Evolutionary conservation across 345 rosid genomes (phyloP).

Genomic region (Noccaea bulbosa): DNA sequence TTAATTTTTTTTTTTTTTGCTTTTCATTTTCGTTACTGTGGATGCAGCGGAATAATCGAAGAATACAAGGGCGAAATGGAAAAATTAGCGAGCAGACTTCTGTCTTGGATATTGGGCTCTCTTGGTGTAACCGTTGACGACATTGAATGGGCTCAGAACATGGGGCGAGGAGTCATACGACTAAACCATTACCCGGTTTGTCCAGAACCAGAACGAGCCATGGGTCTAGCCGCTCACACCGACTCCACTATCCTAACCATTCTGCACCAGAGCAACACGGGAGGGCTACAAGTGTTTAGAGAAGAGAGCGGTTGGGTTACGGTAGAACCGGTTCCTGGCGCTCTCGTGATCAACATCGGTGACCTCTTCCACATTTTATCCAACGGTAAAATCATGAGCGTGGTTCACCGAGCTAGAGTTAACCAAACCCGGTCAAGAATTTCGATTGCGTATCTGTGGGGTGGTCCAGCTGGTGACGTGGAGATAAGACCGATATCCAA

Average conservation of each 20-base stretch:
- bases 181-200: constrained; percentile 86
- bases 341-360: constrained; percentile 71
- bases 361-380: constrained; percentile 85
- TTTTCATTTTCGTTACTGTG: not conserved
- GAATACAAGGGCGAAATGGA: constrained; percentile 70
- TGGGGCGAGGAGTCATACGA: constrained; percentile 52
- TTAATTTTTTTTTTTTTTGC: not conserved
- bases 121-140: constrained; percentile 66
- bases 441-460: constrained; percentile 72
- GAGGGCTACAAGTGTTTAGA: constrained; percentile 72
- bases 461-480: constrained; percentile 63
- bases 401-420: constrained; percentile 76
- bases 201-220: constrained; percentile 88
- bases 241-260: constrained; percentile 86
- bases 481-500: constrained; percentile 59
- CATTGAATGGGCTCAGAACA: constrained; percentile 56
- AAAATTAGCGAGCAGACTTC: constrained; percentile 58
- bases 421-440: constrained; percentile 59
- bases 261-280: constrained; percentile 63
- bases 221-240: constrained; percentile 96
- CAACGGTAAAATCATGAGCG: constrained; percentile 69
- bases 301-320: constrained; percentile 78
- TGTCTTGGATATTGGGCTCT: constrained; percentile 66
- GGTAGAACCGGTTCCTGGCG: constrained; percentile 59
- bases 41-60: constrained; percentile 56